Conservation (phyloP, 805 yeast species). For the Debaryomyces hansenii region DNA sequence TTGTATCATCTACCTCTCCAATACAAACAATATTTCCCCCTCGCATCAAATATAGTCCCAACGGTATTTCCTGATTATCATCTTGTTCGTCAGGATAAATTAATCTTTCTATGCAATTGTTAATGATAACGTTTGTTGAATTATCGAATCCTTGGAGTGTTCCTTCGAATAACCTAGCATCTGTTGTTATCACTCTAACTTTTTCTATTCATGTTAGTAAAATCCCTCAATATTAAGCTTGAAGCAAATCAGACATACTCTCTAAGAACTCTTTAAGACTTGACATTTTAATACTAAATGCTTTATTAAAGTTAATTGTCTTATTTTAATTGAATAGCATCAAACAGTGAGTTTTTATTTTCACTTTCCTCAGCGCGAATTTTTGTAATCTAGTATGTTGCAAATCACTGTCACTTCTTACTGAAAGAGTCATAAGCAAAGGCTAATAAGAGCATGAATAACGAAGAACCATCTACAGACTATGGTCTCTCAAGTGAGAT, state of each 20-base stretch:
- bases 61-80: slow-evolving; percentile 36
- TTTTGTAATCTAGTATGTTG: neutral
- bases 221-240: neutral
- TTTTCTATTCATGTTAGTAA: slow-evolving; percentile 29
- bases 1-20: slow-evolving; percentile 50
- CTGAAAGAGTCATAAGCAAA: too few species aligned
- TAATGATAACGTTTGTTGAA: slow-evolving; percentile 58
- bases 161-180: slow-evolving; percentile 45
- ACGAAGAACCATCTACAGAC: slow-evolving; percentile 1
- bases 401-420: neutral
- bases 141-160: slow-evolving; percentile 60
- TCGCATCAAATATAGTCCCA: slow-evolving; percentile 55
- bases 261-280: slow-evolving; percentile 29
- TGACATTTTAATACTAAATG: slow-evolving; percentile 21
- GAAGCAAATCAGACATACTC: slow-evolving; percentile 25
- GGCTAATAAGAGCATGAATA: neutral
- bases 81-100: slow-evolving; percentile 41
- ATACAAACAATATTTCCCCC: slow-evolving; percentile 61
- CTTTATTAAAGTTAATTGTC: neutral
- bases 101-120: slow-evolving; percentile 51
- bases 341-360: neutral
- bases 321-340: neutral
- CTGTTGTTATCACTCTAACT: slow-evolving; percentile 43
- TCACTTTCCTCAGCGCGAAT: neutral
- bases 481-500: slow-evolving; percentile 3